Base-by-base conservation (phyloP, 1,139 yeast species). In the Magnusiomyces tetraspermus region DNA sequence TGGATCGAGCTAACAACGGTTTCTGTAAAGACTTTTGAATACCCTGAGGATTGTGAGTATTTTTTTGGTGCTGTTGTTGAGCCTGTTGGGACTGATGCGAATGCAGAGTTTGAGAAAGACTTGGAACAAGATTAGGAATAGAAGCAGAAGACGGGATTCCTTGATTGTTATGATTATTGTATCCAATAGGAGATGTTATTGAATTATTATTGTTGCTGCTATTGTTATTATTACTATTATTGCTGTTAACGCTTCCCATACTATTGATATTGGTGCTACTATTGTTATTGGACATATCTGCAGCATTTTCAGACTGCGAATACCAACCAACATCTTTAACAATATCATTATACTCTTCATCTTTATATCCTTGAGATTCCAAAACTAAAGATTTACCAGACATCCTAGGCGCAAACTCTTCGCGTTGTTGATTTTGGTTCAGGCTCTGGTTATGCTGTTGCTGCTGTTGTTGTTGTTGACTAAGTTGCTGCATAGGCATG, bases 311-410 rank as follows among this genome's bases (percentile, higher is more conserved):
- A 49, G 47, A 26, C 33, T 53, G 51, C 10, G 59, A 55, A 24
- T 57, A 52, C 63, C 65, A 61, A 17, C 65, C 61, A 13, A 61
- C 60, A 49, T 63, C 68, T 46, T 63, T 64, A 24, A 65, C 69
- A 47, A 65, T 57, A 41, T 61, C 64, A 45, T 61, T 63, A 30
- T 61, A 60, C 52, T 66, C 69, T 33, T 61, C 63, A 44, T 61
- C 62, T 42, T 66, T 69, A 19, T 62, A 55, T 36, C 64, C 63
- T 33, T 63, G 63, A 21, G 67, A 63, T 53, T 66, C 69, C 30
- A 66, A 53, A 41, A 66, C 50, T 31, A 66, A 54, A n/a, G 67
- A 62, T 45, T 67, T 64, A 6, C 69, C 70, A 24, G 65, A 50
- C 52, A 51, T 51, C 17, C 57, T 50, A 13, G 56, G 52, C 3